Conservation (phyloP, 2,329 filamentous ascomycete genomes). For the Pseudodiploospora longispora region DNA sequence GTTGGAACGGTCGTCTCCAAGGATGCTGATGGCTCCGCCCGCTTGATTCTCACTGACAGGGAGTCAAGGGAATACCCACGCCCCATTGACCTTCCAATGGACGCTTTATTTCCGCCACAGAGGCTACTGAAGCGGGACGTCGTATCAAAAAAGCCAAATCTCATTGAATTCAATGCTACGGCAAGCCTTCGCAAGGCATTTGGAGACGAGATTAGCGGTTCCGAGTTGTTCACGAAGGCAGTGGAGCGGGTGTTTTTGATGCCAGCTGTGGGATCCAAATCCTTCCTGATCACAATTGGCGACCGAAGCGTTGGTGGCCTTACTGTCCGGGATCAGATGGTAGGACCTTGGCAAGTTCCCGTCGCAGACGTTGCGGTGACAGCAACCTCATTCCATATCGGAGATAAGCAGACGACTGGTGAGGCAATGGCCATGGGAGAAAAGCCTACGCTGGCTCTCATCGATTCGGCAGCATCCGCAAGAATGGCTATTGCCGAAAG, state of each 20-base stretch:
- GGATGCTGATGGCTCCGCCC: slow-evolving; percentile 55
- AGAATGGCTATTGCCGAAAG: slow-evolving; percentile 95
- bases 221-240: slow-evolving; percentile 53
- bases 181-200: slow-evolving; percentile 58
- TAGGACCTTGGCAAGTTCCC: slow-evolving; percentile 91
- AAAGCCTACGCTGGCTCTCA: slow-evolving; percentile 79
- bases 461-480: slow-evolving; percentile 82
- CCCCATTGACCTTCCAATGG: slow-evolving; percentile 85
- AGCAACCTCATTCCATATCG: slow-evolving; percentile 64
- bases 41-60: slow-evolving; percentile 72
- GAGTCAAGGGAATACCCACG: slow-evolving; percentile 66
- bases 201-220: slow-evolving; percentile 42
- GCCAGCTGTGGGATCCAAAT: slow-evolving; percentile 91
- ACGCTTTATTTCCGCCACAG: slow-evolving; percentile 78
- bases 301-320: slow-evolving; percentile 88
- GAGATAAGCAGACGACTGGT: slow-evolving; percentile 63
- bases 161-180: slow-evolving; percentile 64
- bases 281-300: slow-evolving; percentile 93
- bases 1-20: slow-evolving; percentile 68
- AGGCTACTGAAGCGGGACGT: slow-evolving; percentile 74
- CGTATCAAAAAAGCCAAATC: slow-evolving; percentile 55
- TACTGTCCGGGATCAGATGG: slow-evolving; percentile 86
- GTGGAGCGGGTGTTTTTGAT: slow-evolving; percentile 74
- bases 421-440: slow-evolving; percentile 99
- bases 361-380: slow-evolving; percentile 93